phyloP scores from a whole-genome alignment of 2,329 filamentous ascomycete genomes.

The Colletotrichum melonis region DNA sequence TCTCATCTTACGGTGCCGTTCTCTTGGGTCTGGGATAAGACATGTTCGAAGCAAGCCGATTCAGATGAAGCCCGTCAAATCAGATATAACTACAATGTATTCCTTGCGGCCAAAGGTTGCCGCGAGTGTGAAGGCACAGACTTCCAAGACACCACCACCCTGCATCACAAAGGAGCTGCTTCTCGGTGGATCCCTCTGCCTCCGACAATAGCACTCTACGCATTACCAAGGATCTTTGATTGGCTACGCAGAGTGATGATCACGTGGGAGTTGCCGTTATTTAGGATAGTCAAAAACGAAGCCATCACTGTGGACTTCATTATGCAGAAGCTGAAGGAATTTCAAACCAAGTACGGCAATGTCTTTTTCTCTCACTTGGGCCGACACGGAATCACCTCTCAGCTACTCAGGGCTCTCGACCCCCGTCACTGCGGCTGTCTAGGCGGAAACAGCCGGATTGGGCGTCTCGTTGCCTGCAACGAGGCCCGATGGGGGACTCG shows the following conservation, averaged over 20 bases:
- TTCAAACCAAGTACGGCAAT: not conserved
- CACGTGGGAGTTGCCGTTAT: not conserved
- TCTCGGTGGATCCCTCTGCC: too few relatives aligned
- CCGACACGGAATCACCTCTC: not conserved
- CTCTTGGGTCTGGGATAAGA: not conserved
- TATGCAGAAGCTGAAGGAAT: not conserved
- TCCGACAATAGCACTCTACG: too few relatives aligned
- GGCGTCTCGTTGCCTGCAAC: not conserved
- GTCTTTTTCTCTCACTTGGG: not conserved
- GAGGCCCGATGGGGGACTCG: not conserved
- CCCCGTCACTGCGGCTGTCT: not conserved
- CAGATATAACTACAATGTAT: not conserved
- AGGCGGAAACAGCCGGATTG: not conserved
- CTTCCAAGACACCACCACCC: too few relatives aligned
- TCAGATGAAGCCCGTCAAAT: not conserved
- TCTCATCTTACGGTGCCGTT: not conserved
- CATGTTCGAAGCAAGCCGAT: not conserved
- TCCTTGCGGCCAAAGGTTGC: not conserved
- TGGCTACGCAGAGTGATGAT: too few relatives aligned
- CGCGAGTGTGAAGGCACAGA: not conserved
- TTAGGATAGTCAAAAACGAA: not conserved
- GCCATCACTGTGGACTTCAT: not conserved
- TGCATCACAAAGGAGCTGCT: not conserved
- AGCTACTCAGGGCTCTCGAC: not conserved
- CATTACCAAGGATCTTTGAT: too few relatives aligned